A percentile compares a stretch with the other conserved stretches of the same genome.
These are phyloP conservation scores for Tilletia horrida DNA, from an alignment of 1,284 basidiomycete species.

Conservation along the genomic window DNA sequence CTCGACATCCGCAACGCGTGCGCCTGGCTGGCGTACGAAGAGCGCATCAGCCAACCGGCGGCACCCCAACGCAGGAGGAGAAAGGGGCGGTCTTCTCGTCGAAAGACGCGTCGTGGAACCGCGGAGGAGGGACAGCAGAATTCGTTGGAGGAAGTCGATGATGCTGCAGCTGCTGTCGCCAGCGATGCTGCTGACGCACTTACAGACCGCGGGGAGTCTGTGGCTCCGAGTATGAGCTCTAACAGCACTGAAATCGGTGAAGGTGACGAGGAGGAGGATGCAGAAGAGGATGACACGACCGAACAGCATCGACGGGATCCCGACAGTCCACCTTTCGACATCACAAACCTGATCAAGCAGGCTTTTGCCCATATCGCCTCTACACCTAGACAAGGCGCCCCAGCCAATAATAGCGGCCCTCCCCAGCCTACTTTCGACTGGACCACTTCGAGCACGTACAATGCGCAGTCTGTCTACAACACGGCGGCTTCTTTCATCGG, in stretches of 20 bases:
- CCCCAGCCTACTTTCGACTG: neutral
- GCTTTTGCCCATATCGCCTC: conserved; percentile 11
- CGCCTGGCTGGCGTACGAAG: conserved; percentile 71
- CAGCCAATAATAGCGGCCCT: neutral
- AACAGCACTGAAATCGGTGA: neutral
- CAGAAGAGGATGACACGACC: neutral
- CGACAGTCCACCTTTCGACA: conserved; percentile 8
- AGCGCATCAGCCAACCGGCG: conserved; percentile 54
- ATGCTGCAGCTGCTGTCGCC: neutral
- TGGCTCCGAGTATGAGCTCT: neutral
- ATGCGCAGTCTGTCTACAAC: conserved; percentile 7
- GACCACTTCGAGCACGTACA: neutral
- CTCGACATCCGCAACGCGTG: conserved; percentile 72
- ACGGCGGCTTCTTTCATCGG: neutral
- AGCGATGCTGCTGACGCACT: neutral
- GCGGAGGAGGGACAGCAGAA: neutral
- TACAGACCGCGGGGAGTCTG: conserved; percentile 12
- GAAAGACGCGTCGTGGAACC: neutral
- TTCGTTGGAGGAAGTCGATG: neutral
- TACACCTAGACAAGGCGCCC: neutral
- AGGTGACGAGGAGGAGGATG: conserved; percentile 5
- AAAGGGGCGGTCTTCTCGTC: neutral
- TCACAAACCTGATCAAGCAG: conserved; percentile 15
- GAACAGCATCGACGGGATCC: neutral
- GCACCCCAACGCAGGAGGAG: conserved; percentile 26